Evolutionary conservation across 2,329 filamentous ascomycete genomes (phyloP), one percentile per base, ranked within the genome.

Genomic region (Fusarium pseudograminearum): DNA sequence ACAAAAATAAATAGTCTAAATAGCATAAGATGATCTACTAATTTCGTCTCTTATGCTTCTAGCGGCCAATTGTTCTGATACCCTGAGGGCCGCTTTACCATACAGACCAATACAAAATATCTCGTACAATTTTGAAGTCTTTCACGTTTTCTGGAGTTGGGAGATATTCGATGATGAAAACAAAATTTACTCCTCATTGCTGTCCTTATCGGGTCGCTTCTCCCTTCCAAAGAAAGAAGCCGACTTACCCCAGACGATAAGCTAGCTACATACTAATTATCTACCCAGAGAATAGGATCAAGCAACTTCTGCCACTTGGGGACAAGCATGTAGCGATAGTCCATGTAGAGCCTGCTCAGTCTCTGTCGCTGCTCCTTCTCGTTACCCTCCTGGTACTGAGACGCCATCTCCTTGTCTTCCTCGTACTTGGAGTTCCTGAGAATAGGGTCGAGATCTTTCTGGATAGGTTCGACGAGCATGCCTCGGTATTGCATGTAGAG

Each of bases 401-500:
- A 14, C 11, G 56, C 30, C 48, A 46, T 36, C n/a, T 46, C 26
- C 12, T 48, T 61, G 15, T 44, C 36, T 33, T 34, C 42, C 4
- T 57, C 15, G 22, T 47, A 50, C 30, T 61, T 22, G 15, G 52
- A 30, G 20, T 48, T 30, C 33, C 46, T 61, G 41, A 69, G 56
- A 22, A 69, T 26, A 28, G 61, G 61, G 36, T 69, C 65, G 45
- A 69, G 65, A 16, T 69, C 31, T 18, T 33, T 30, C 26, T 40
- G 65, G 15, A 69, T 69, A 9, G 45, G 7, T 22, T 45, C 12
- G 36, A 50, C 65, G 9, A 69, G 41, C 54, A 69, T 56, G 30
- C 16, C n/a, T 30, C 65, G 65, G 50, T 69, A 69, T 51, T 69
- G 53, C 60, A 69, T 69, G 24, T 69, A 69, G 18, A 69, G 65